phyloP scores from a whole-genome alignment of 2,329 filamentous ascomycete species.

The Trichoderma oligosporum region DNA sequence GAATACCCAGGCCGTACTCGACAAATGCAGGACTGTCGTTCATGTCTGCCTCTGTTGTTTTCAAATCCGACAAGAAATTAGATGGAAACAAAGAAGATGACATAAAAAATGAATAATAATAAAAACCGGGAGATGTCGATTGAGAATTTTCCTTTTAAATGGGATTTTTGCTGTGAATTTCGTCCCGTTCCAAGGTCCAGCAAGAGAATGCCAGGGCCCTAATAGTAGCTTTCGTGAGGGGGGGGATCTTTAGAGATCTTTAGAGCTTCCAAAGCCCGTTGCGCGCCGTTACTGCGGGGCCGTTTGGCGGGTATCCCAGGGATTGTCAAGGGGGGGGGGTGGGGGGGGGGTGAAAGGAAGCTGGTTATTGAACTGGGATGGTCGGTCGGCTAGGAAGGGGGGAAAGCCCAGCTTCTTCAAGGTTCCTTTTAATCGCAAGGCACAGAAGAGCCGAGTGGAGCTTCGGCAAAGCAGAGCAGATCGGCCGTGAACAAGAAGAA shows the following conservation, averaged over 20 bases:
- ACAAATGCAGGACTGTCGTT: constrained; percentile 7
- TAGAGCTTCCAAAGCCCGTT: constrained; percentile 10
- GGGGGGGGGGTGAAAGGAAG: too few species aligned
- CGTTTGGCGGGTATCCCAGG: constrained; percentile 3
- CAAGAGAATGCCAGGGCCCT: background rate
- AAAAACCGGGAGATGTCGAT: too few species aligned
- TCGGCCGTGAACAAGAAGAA: background rate
- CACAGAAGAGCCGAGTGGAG: constrained; percentile 7
- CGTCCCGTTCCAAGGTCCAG: background rate
- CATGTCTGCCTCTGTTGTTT: background rate
- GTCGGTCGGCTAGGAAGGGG: background rate
- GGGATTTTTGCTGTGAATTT: too few species aligned
- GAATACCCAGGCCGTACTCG: constrained; percentile 13
- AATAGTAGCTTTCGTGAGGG: constrained; percentile 3
- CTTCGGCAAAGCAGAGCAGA: background rate
- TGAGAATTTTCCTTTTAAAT: too few species aligned
- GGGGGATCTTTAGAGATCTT: too few species aligned
- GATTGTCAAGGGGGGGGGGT: background rate
- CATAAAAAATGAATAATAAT: too few species aligned
- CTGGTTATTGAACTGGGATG: too few species aligned
- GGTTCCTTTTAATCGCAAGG: background rate
- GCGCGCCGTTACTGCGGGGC: constrained; percentile 12
- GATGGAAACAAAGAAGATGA: too few species aligned
- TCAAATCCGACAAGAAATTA: background rate
- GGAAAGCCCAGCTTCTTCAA: constrained; percentile 6